These are phyloP conservation scores for Zhuliangozyma parablackwelliae DNA, from an alignment of 1,139 yeast species.

Conservation along the genomic window DNA sequence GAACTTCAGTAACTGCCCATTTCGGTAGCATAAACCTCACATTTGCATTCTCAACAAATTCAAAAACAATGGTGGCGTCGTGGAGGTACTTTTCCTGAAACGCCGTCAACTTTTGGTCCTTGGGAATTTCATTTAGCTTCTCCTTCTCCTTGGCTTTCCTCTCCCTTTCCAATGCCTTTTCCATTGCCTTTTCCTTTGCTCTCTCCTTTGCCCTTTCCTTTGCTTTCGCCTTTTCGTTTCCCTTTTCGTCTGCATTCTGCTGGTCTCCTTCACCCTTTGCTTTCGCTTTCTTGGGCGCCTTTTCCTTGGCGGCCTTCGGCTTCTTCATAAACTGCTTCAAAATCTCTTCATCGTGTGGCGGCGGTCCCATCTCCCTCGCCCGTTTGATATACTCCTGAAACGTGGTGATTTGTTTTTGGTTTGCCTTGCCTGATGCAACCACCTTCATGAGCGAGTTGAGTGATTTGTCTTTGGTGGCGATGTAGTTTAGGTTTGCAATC, in stretches of 20 bases:
- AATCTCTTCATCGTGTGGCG: slow-evolving; percentile 29
- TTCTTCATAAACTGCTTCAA: slow-evolving; percentile 11
- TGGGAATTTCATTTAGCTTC: slow-evolving; percentile 20
- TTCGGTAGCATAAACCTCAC: slow-evolving; percentile 74
- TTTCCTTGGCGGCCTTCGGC: not conserved
- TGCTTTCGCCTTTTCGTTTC: not conserved
- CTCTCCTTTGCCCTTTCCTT: slow-evolving; percentile 10
- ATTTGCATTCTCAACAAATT: slow-evolving; percentile 74
- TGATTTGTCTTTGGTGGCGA: slow-evolving; percentile 70
- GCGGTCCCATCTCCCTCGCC: slow-evolving; percentile 74
- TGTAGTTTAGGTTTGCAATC: slow-evolving; percentile 75
- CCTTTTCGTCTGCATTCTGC: not conserved
- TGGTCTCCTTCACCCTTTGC: not conserved
- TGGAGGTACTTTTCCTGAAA: slow-evolving; percentile 68
- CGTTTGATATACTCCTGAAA: slow-evolving; percentile 76
- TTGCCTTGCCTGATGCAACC: slow-evolving; percentile 79
- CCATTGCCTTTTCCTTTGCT: slow-evolving; percentile 21
- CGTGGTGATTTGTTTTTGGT: slow-evolving; percentile 62
- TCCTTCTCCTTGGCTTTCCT: slow-evolving; percentile 20
- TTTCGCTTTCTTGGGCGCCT: not conserved
- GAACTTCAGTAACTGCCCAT: slow-evolving; percentile 66
- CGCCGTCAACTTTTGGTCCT: slow-evolving; percentile 59
- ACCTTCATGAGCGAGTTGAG: slow-evolving; percentile 70
- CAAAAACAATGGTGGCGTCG: slow-evolving; percentile 76
- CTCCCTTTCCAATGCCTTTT: slow-evolving; percentile 13